These are phyloP conservation scores for Cryphonectria naterciae DNA, from an alignment of 2,329 filamentous ascomycete genomes.

Conservation along the genomic window DNA sequence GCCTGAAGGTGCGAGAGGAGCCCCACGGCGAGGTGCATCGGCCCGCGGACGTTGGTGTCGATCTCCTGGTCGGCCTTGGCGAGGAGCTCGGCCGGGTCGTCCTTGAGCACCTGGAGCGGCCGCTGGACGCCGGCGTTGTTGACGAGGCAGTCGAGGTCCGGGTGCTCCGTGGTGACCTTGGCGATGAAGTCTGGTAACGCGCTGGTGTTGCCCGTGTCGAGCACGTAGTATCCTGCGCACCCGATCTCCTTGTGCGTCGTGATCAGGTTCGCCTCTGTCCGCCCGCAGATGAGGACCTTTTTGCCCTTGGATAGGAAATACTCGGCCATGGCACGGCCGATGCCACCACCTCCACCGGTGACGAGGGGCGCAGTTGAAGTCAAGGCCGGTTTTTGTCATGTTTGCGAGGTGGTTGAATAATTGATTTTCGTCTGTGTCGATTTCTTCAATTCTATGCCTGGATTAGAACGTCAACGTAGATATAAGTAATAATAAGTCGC, in stretches of 20 bases:
- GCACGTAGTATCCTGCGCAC: constrained; percentile 53
- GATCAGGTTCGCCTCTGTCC: constrained; percentile 58
- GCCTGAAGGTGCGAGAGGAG: constrained; percentile 54
- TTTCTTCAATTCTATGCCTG: neutral
- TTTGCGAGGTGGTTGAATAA: neutral
- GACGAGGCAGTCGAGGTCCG: constrained; percentile 60
- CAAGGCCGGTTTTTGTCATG: constrained; percentile 34
- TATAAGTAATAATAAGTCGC: too few species aligned
- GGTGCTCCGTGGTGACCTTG: constrained; percentile 52
- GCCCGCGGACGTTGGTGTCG: constrained; percentile 61
- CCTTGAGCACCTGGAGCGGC: constrained; percentile 50
- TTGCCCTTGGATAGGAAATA: constrained; percentile 51
- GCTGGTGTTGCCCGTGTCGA: constrained; percentile 52
- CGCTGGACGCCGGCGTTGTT: constrained; percentile 64
- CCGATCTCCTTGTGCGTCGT: constrained; percentile 48
- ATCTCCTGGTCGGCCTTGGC: constrained; percentile 59
- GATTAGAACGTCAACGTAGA: neutral
- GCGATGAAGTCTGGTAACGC: constrained; percentile 50
- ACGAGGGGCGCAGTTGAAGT: constrained; percentile 51
- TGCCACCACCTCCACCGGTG: constrained; percentile 56
- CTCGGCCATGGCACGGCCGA: constrained; percentile 53
- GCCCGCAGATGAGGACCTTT: constrained; percentile 56
- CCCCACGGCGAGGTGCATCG: constrained; percentile 57
- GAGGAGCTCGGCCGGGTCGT: constrained; percentile 48
- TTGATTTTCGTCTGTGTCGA: neutral